Evolutionary conservation across 2,329 filamentous ascomycete species (phyloP).

Genomic region (Dactylellina cionopaga): DNA sequence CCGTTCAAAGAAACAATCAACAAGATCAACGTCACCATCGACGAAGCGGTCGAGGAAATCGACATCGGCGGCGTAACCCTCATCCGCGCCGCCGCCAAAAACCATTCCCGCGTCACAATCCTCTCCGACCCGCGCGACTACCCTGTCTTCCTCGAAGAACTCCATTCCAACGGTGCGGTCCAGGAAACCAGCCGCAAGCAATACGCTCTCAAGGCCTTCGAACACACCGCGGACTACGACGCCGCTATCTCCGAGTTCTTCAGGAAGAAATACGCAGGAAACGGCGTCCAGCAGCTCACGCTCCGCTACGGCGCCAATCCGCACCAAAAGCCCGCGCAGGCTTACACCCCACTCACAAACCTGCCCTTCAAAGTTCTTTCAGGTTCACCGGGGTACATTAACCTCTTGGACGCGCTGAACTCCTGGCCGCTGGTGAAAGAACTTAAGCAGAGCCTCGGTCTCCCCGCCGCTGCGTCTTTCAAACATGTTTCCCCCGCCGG

Average conservation of each 20-base stretch:
- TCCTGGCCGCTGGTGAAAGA: conserved; percentile 98
- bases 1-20: conserved; percentile 98
- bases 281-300: conserved; percentile 81
- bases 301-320: conserved; percentile 97
- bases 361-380: conserved; percentile 95
- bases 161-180: conserved; percentile 76
- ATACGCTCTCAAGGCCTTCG: conserved; percentile 96
- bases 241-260: conserved; percentile 95
- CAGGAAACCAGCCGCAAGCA: conserved; percentile 83
- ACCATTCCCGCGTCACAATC: conserved; percentile 94
- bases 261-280: conserved; percentile 91
- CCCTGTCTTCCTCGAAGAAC: conserved; percentile 88
- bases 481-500: conserved; percentile 98
- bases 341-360: conserved; percentile 76
- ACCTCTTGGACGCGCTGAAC: conserved; percentile 94
- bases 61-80: conserved; percentile 98
- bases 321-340: conserved; percentile 95
- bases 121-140: conserved; percentile 95
- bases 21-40: conserved; percentile 95
- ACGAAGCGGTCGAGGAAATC: conserved; percentile 97
- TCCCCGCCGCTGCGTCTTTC: conserved; percentile 94
- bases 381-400: conserved; percentile 94
- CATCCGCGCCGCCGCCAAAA: conserved; percentile 95
- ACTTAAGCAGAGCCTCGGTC: conserved; percentile 84
- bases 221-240: conserved; percentile 98